Conservation (phyloP, 2,329 filamentous ascomycete genomes). For the Botryotinia narcissicola region DNA sequence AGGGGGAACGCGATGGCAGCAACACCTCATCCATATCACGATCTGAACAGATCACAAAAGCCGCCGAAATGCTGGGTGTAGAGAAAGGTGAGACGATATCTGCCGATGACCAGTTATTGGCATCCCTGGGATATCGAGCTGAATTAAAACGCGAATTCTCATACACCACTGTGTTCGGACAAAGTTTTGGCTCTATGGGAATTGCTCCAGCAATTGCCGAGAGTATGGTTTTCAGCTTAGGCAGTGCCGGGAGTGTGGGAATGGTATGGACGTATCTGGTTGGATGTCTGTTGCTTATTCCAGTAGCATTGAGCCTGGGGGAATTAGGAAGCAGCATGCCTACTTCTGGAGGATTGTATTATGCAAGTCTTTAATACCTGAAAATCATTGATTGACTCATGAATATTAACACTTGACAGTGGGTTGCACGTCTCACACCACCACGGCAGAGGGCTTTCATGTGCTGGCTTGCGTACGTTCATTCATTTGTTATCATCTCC, state of each 20-base stretch:
- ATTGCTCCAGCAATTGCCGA: conserved; percentile 38
- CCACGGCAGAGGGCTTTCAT: conserved; percentile 35
- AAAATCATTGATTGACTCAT: not conserved
- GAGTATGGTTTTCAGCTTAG: conserved; percentile 36
- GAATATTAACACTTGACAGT: conserved; percentile 24
- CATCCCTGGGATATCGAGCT: conserved; percentile 35
- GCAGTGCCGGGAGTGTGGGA: conserved; percentile 35
- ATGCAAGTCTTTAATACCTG: conserved; percentile 24
- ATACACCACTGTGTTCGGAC: conserved; percentile 37
- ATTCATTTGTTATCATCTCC: not conserved
- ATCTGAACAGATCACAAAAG: conserved; percentile 1
- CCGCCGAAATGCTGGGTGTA: conserved; percentile 12
- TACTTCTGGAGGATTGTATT: conserved; percentile 38
- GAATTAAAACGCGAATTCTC: conserved; percentile 39
- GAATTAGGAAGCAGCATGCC: conserved; percentile 39
- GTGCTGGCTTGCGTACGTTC: conserved; percentile 39
- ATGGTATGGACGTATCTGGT: conserved; percentile 39
- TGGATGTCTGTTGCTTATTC: conserved; percentile 36
- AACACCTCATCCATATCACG: not conserved
- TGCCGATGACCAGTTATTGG: conserved; percentile 35
- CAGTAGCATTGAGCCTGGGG: conserved; percentile 36
- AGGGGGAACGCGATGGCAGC: not conserved
- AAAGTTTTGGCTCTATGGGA: conserved; percentile 39
- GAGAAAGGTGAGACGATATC: conserved; percentile 23
- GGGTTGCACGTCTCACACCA: conserved; percentile 38